Conservation (phyloP, 1,284 basidiomycete genomes). For the Apiotrichum veenhuisii region DNA sequence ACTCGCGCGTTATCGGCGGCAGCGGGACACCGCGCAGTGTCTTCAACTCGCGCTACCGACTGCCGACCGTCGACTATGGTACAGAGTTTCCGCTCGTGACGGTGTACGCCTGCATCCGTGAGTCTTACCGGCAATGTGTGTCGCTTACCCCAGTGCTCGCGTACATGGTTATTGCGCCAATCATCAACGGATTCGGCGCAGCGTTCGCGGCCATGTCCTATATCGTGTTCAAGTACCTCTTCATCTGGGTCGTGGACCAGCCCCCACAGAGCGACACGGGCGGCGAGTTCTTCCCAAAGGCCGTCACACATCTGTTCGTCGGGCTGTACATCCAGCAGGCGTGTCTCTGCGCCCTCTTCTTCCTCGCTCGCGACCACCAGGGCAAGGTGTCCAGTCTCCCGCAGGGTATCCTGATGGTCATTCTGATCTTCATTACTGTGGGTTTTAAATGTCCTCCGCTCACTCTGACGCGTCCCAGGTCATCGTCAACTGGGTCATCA, state of each 20-base stretch:
- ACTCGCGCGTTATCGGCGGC: slow-evolving; percentile 58
- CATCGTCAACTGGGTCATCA: slow-evolving; percentile 65
- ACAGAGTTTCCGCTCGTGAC: slow-evolving; percentile 70
- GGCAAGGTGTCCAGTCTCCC: slow-evolving; percentile 54
- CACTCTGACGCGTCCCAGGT: slow-evolving; percentile 36
- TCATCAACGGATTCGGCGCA: slow-evolving; percentile 87
- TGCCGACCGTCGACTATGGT: slow-evolving; percentile 61
- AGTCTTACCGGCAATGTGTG: slow-evolving; percentile 34
- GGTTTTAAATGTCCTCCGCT: not conserved
- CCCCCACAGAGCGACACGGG: slow-evolving; percentile 75
- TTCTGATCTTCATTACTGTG: slow-evolving; percentile 71
- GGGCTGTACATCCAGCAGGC: slow-evolving; percentile 79
- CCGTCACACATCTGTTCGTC: slow-evolving; percentile 85
- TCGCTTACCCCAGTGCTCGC: slow-evolving; percentile 54
- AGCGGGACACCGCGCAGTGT: slow-evolving; percentile 51
- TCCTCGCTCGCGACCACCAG: slow-evolving; percentile 54
- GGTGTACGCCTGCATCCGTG: slow-evolving; percentile 71
- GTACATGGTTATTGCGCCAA: slow-evolving; percentile 87
- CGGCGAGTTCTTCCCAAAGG: slow-evolving; percentile 92
- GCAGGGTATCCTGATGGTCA: slow-evolving; percentile 75
- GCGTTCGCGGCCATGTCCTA: slow-evolving; percentile 81
- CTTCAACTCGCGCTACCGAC: slow-evolving; percentile 48
- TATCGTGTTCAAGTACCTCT: slow-evolving; percentile 82
- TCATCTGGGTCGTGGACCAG: slow-evolving; percentile 73
- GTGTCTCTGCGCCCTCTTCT: slow-evolving; percentile 81